Evolutionary conservation across 2,329 filamentous ascomycete genomes (phyloP).

Genomic region (Trichoderma sp.): DNA sequence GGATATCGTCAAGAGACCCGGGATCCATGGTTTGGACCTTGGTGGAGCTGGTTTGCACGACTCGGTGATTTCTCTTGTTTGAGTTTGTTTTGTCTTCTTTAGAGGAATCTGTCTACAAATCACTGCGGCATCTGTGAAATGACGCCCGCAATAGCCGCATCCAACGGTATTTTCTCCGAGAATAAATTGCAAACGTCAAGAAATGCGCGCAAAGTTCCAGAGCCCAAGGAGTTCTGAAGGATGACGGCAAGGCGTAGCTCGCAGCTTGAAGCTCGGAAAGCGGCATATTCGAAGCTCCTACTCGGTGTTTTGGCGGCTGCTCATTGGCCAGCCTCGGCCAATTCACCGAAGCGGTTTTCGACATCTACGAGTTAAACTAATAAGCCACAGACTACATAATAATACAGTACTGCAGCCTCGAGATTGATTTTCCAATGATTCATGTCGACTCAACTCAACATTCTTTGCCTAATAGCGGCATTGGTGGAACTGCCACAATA

Average conservation of each 20-base stretch:
- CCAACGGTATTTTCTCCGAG: background rate
- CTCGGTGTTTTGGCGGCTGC: constrained; percentile 5
- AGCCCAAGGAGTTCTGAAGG: background rate
- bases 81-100: background rate
- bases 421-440: background rate
- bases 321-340: background rate
- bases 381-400: background rate
- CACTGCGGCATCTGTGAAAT: background rate
- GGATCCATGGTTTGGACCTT: background rate
- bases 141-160: background rate
- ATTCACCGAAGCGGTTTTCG: background rate
- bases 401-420: background rate
- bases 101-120: background rate
- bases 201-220: background rate
- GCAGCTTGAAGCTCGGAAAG: constrained; percentile 6
- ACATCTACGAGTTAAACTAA: background rate
- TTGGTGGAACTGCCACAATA: background rate
- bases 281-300: background rate
- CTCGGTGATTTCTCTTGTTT: background rate
- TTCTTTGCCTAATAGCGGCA: background rate
- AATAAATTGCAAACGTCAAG: background rate
- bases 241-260: background rate
- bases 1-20: background rate
- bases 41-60: background rate
- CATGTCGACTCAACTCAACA: background rate